Base-by-base conservation (phyloP, 2,329 filamentous ascomycete species). In the Hymenoscyphus fraxineus region DNA sequence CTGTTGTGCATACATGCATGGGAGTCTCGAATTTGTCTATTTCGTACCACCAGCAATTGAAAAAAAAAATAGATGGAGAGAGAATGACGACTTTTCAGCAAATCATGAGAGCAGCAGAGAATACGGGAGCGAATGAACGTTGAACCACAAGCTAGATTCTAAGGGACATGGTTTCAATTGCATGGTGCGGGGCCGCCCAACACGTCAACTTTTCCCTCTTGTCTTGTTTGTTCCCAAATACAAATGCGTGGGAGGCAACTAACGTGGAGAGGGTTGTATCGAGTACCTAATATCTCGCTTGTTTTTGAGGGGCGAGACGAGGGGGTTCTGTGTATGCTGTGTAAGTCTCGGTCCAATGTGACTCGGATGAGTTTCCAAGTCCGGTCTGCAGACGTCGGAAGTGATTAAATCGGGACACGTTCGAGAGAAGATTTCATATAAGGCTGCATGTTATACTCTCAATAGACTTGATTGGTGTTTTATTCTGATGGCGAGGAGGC, bases 181-280 rank as follows among this genome's bases (percentile, higher is more conserved):
- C 56, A 59, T 58, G n/a, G 41, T 65, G 63, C 63, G 63, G 63
- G 63, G 63, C 47, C 41, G 32, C 15, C 6, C n/a, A n/a, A 31
- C 16, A 10, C 12, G 6, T 54, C 22, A 19, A 19, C n/a, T 10
- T 22, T 27, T 51, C 22, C 7, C 44, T 27, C 44, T 51, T 16
- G n/a, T 51, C 44, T 22, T 47, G 16, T 35, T 51, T 22, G 44
- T 51, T 27, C n/a, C 22, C n/a, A 51, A 22, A 51, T 51, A 51
- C 44, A 27, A 12, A 22, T 9, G 19, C n/a, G 44, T 51, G 19
- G 44, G 44, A 51, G 44, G n/a, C 1, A 27, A 12, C 3, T 10
- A 22, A 12, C 44, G 44, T 51, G 44, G 44, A 51, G 44, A 51
- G 12, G 44, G 44, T 51, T 51, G 44, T 51, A 51, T 51, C 44